Evolutionary conservation across 2,329 filamentous ascomycete genomes (phyloP), one percentile per base, ranked within the genome.

Genomic region (Diplodia intermedia): DNA sequence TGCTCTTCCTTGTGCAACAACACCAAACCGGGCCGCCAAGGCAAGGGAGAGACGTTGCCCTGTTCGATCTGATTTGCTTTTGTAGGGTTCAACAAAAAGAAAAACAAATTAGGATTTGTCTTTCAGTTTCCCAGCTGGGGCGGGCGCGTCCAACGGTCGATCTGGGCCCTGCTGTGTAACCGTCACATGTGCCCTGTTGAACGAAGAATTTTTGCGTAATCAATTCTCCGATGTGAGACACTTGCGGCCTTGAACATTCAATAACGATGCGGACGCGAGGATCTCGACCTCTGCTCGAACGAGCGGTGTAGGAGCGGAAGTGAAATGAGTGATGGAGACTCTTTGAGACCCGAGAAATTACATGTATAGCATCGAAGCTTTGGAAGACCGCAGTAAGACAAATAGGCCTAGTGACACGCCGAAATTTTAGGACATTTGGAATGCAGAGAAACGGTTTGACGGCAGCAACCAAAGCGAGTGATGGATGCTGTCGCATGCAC

Each of bases 71-170:
- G 40, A 47, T 47, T 47, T 47, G 43, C 43, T 47, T 62, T 62
- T 63, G 60, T 63, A 63, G 60, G 60, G 60, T 38, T 63, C 60
- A 63, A 63, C 60, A 63, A 63, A 62, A 33, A 63, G 52, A 47
- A 33, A 63, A 63, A 47, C 50, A 63, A 63, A 52, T 62, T 62
- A 15, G 23, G 23, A 40, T 38, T 47, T 52, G 47, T 63, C 47
- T 33, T 49, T 49, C 8, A 14, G 36, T 18, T 57, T 23, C 55
- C 55, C 55, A 15, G 12, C 20, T 26, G 36, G 36, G 36, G 11
- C 11, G 36, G 1, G 38, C 15, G 23, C 43, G 8, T 20, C 29
- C 29, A 50, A 63, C 43, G 43, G 47, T 26, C 43, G 18, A 23
- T 63, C 38, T 60, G 55, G 60, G 36, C 43, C 23, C 60, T 63